phyloP scores from a whole-genome alignment of 305 asterid genomes.

The Fraxinus sp. region DNA sequence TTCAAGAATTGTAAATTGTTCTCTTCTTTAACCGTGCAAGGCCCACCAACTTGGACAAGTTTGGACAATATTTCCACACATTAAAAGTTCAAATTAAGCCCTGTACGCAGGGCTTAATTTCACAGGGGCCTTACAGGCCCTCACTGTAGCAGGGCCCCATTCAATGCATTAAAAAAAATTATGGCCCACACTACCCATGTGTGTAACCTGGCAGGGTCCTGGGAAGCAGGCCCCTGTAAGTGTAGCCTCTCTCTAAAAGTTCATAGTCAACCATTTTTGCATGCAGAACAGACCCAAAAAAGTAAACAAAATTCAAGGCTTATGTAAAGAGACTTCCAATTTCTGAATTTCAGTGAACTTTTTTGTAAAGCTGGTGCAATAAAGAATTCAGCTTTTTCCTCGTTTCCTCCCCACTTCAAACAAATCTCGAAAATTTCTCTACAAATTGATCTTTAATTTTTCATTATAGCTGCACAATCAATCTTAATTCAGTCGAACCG shows the following conservation, averaged over 20 bases:
- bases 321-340: neutral
- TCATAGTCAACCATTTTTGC: neutral
- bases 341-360: neutral
- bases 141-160: no score
- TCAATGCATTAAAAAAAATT: no score
- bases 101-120: no score
- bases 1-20: neutral
- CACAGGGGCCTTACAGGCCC: no score
- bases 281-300: neutral
- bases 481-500: neutral
- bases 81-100: neutral
- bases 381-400: neutral
- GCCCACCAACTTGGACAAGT: neutral
- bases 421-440: neutral
- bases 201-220: no score
- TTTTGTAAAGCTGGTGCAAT: neutral
- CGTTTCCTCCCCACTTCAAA: neutral
- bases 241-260: neutral
- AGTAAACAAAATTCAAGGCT: neutral
- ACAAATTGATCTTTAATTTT: neutral
- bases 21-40: neutral
- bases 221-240: no score
- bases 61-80: neutral
- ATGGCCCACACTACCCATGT: no score
- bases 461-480: neutral